A percentile compares a stretch with the other conserved stretches of the same genome.
Conservation (phyloP, 306 rosid species). For the Quercus variabilis region DNA sequence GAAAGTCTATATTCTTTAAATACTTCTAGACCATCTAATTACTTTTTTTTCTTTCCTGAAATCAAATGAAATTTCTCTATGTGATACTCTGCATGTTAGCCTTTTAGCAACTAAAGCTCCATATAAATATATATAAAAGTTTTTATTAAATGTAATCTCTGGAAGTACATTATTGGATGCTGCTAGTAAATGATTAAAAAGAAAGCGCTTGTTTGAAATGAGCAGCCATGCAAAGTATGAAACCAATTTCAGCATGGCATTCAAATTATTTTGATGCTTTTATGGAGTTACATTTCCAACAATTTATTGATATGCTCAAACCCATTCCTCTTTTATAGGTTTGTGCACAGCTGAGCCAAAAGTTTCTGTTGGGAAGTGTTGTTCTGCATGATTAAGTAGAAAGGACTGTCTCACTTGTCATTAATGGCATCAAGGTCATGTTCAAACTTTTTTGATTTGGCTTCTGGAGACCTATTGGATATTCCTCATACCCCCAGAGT, state of each 20-base stretch:
- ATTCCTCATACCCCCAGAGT: slow-evolving; percentile 61
- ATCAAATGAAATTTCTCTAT: neutral
- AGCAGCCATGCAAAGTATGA: neutral
- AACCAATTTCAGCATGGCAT: neutral
- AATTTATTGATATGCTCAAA: neutral
- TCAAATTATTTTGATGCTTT: neutral
- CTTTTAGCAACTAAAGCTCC: too few species aligned
- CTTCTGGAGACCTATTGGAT: slow-evolving; percentile 56
- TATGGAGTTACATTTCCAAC: neutral
- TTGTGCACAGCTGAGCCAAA: neutral
- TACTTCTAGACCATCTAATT: neutral
- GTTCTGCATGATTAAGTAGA: slow-evolving; percentile 27
- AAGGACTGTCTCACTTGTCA: neutral
- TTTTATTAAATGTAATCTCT: neutral
- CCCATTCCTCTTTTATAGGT: slow-evolving; percentile 5
- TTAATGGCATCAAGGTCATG: slow-evolving; percentile 63
- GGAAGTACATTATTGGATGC: neutral
- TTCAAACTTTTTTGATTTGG: slow-evolving; percentile 51
- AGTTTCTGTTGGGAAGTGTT: neutral
- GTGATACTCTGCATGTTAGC: too few species aligned
- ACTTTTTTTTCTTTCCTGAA: neutral
- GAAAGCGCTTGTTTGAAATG: neutral
- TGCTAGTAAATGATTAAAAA: neutral
- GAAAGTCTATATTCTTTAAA: neutral
- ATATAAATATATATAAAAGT: too few species aligned